phyloP scores from a whole-genome alignment of 352 stramenopile genomes.

The Pilasporangium apinafurcum region DNA sequence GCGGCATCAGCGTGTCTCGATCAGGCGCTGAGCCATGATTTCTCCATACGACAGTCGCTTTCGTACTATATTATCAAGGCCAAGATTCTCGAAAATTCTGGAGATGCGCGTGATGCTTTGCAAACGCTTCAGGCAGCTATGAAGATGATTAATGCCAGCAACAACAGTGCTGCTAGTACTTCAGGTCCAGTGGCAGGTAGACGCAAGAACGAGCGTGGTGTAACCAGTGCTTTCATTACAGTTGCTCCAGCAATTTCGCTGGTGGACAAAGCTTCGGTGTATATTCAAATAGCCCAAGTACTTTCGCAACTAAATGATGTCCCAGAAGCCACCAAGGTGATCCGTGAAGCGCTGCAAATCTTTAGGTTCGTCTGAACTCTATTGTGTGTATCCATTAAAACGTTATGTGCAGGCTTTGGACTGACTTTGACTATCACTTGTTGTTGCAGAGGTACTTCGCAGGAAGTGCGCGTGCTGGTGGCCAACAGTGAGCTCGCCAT shows the following conservation, averaged over 20 bases:
- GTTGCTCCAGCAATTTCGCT: constrained; percentile 32
- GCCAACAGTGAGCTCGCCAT: constrained; percentile 89
- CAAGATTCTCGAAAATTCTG: constrained; percentile 68
- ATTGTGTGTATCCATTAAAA: no score
- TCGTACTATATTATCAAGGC: constrained; percentile 88
- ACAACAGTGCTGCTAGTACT: constrained; percentile 4
- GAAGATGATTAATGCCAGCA: constrained; percentile 34
- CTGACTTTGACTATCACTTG: neutral
- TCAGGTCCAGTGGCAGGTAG: constrained; percentile 10
- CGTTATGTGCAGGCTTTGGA: neutral
- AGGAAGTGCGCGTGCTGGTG: constrained; percentile 90
- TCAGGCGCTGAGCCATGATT: constrained; percentile 86
- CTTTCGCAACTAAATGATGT: constrained; percentile 77
- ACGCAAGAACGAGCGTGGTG: neutral
- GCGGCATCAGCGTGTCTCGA: constrained; percentile 74
- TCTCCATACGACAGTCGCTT: constrained; percentile 77
- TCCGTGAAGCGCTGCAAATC: constrained; percentile 62
- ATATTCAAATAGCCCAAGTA: constrained; percentile 82
- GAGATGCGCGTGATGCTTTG: constrained; percentile 75
- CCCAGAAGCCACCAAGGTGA: constrained; percentile 49
- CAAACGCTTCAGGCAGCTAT: constrained; percentile 76
- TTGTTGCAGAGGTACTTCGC: constrained; percentile 41
- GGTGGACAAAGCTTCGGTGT: constrained; percentile 84
- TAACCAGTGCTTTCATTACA: no score
- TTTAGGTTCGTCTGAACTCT: constrained; percentile 54